phyloP scores from a whole-genome alignment of 371 early-diverging fungal species.

The Sporodiniella umbellata region DNA sequence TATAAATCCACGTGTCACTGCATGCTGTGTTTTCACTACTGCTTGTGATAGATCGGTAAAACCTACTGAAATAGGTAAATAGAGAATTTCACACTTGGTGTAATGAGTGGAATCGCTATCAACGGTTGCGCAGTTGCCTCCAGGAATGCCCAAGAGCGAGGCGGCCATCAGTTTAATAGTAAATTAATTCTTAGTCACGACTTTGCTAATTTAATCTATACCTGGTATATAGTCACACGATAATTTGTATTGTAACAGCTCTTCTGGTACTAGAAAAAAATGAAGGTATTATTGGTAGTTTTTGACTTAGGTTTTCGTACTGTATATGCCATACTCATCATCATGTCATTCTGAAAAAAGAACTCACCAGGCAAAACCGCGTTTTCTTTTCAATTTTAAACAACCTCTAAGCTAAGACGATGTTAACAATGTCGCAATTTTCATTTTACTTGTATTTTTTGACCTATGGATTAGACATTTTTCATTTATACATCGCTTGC shows the following conservation, averaged over 20 bases:
- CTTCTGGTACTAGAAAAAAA: conserved; percentile 16
- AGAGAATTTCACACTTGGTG: conserved; percentile 12
- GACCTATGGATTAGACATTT: too few relatives aligned
- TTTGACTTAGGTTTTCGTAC: conserved; percentile 12
- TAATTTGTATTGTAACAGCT: conserved; percentile 12
- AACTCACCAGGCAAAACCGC: too few relatives aligned
- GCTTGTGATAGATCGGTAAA: conserved; percentile 7
- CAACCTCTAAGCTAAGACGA: too few relatives aligned
- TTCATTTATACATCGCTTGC: too few relatives aligned
- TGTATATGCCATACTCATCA: conserved; percentile 12
- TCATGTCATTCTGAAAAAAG: conserved; percentile 10
- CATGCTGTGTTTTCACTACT: conserved; percentile 8
- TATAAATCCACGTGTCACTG: conserved; percentile 16
- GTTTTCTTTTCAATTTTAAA: too few relatives aligned
- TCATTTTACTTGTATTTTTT: too few relatives aligned
- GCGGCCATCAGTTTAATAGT: conserved; percentile 6
- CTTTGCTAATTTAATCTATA: conserved; percentile 8
- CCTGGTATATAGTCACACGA: conserved; percentile 7
- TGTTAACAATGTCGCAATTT: too few relatives aligned
- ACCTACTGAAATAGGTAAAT: conserved; percentile 11
- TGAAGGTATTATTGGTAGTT: conserved; percentile 11
- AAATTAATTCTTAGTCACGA: conserved; percentile 12
- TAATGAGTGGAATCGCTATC: conserved; percentile 10
- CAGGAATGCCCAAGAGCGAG: conserved; percentile 3
- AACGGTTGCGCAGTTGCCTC: conserved; percentile 8